Evolutionary conservation across 495 filamentous ascomycete genomes (phyloP), one percentile per base, ranked within the genome.

Genomic region (Hypomontagnella monticulosa): DNA sequence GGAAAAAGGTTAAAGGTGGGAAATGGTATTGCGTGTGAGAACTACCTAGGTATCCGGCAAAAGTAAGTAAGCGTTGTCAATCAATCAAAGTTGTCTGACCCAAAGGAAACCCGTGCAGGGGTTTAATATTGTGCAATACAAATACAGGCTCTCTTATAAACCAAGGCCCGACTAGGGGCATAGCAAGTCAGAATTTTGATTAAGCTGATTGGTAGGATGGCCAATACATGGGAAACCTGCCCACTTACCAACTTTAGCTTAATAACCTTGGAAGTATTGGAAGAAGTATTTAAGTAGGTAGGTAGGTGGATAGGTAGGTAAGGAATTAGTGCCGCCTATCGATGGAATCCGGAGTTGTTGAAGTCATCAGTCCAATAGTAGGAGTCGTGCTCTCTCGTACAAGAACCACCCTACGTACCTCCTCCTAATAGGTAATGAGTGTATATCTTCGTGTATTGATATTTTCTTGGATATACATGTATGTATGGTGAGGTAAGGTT

Each of bases 21-120:
- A 63, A 47, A 34, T 41, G 58, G 59, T 63, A 63, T 68, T 27
- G 23, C 12, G 44, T 63, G 60, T 59, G 37, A 58, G 54, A 63
- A 55, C 23, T 50, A n/a, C n/a, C n/a, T n/a, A n/a, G n/a, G n/a
- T n/a, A 63, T 56, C 66, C 66, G 66, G 66, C 66, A 69, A 69
- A 69, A 69, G 66, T 69, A 69, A 69, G 66, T 69, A 69, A 69
- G 66, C 66, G 55, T 69, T 69, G 49, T 63, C 37, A 69, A 69
- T 69, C 49, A 69, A 69, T 65, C 40, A 65, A 65, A 69, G 66
- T 69, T 69, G 66, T 69, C 66, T 69, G 66, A 69, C 66, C 66
- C 49, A 64, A 69, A 40, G 59, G 59, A 63, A 69, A 69, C 66
- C 60, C 42, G 60, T 57, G 33, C 66, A 69, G 66, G 66, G 63